Evolutionary conservation across 2,329 filamentous ascomycete genomes (phyloP).

Genomic region (Phyllosticta citriasiana): DNA sequence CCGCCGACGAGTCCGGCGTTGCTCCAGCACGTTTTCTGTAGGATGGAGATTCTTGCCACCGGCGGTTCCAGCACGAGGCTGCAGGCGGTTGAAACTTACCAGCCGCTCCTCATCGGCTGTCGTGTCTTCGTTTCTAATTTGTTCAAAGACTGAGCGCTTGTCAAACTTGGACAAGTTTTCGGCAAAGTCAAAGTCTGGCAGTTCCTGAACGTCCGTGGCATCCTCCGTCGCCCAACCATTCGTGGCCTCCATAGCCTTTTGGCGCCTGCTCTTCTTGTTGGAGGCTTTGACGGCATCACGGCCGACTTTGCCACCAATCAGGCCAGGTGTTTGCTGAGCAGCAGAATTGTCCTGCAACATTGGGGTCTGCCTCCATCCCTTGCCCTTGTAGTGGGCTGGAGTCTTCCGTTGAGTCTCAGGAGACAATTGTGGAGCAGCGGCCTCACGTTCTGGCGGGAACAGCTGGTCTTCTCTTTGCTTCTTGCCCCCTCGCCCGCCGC

Average conservation of each 20-base stretch:
- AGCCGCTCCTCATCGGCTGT: slow-evolving; percentile 85
- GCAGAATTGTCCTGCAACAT: slow-evolving; percentile 50
- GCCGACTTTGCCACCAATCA: slow-evolving; percentile 29
- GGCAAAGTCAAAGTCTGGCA: slow-evolving; percentile 91
- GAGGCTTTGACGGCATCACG: slow-evolving; percentile 27
- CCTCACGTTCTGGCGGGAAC: slow-evolving; percentile 22
- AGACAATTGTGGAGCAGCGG: slow-evolving; percentile 18
- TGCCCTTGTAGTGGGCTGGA: slow-evolving; percentile 39
- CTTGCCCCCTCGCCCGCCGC: slow-evolving; percentile 35
- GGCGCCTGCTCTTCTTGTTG: slow-evolving; percentile 35
- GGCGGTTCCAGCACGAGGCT: slow-evolving; percentile 37
- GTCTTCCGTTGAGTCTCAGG: slow-evolving; percentile 23
- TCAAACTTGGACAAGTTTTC: slow-evolving; percentile 88
- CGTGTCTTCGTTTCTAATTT: slow-evolving; percentile 80
- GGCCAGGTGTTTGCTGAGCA: slow-evolving; percentile 29
- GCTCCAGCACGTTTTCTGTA: slow-evolving; percentile 80
- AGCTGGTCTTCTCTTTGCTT: slow-evolving; percentile 27
- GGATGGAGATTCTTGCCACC: slow-evolving; percentile 83
- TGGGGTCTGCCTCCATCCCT: slow-evolving; percentile 59
- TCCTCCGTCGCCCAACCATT: slow-evolving; percentile 96
- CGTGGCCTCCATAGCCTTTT: slow-evolving; percentile 44
- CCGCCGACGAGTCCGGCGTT: slow-evolving; percentile 24
- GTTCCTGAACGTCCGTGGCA: slow-evolving; percentile 84
- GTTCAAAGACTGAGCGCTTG: slow-evolving; percentile 81
- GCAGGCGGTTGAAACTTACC: slow-evolving; percentile 72